These are phyloP conservation scores for Allium fistulosum DNA, from an alignment of 106 monocot species.

Conservation along the genomic window DNA sequence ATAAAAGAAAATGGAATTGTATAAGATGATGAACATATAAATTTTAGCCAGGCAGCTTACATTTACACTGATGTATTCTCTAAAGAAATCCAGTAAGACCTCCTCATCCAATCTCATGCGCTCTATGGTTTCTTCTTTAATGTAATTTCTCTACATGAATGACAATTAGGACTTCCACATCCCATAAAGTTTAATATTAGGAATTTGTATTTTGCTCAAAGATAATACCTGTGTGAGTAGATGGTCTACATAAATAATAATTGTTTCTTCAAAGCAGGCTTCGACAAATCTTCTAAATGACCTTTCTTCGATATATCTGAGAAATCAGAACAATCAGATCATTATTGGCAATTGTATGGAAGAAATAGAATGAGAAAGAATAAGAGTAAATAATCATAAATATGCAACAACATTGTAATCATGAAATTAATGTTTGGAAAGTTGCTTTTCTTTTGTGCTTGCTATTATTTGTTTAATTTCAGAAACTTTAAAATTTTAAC, in stretches of 20 bases:
- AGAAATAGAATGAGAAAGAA: background rate
- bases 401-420: background rate
- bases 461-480: too few species aligned
- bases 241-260: conserved; percentile 89
- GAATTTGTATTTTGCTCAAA: background rate
- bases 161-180: background rate
- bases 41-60: conserved; percentile 35
- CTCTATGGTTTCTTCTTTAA: conserved; percentile 93
- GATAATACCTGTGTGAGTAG: conserved; percentile 70
- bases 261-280: conserved; percentile 89
- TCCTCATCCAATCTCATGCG: conserved; percentile 98
- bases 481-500: too few species aligned
- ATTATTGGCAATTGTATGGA: background rate
- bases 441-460: too few species aligned
- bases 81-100: conserved; percentile 88
- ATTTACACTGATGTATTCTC: conserved; percentile 65
- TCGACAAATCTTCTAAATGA: conserved; percentile 96
- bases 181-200: background rate
- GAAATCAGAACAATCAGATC: background rate
- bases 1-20: too few species aligned
- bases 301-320: conserved; percentile 93
- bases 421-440: background rate
- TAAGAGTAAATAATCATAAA: background rate
- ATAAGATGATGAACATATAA: too few species aligned
- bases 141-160: conserved; percentile 60